These are phyloP conservation scores for Lachnum nothofagi DNA, from an alignment of 2,329 filamentous ascomycete genomes.

Conservation along the genomic window DNA sequence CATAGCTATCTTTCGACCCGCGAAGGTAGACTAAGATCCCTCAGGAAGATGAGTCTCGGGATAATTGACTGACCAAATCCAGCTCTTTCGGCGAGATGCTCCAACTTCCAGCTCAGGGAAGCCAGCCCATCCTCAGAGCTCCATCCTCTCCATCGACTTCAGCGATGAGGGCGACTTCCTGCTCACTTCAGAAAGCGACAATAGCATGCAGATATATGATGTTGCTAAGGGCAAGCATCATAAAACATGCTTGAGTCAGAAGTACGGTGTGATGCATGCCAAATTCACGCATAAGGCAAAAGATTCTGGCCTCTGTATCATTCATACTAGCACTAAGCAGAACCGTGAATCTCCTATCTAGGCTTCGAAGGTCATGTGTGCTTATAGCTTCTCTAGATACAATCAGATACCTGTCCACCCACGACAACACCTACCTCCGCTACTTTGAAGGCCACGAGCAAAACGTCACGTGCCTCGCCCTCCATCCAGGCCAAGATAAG, in stretches of 20 bases:
- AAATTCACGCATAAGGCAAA: slow-evolving; percentile 51
- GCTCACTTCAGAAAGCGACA: slow-evolving; percentile 87
- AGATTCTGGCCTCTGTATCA: slow-evolving; percentile 60
- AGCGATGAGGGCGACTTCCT: slow-evolving; percentile 91
- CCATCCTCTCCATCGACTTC: slow-evolving; percentile 88
- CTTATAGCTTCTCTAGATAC: slow-evolving; percentile 51
- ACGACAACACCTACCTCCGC: slow-evolving; percentile 93
- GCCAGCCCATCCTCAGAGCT: slow-evolving; percentile 38
- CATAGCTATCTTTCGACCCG: slow-evolving; percentile 71
- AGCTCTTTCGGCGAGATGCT: slow-evolving; percentile 57
- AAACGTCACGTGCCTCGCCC: slow-evolving; percentile 73
- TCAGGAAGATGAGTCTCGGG: too few species aligned
- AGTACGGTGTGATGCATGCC: slow-evolving; percentile 91
- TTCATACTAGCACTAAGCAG: slow-evolving; percentile 93
- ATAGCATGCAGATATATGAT: slow-evolving; percentile 93
- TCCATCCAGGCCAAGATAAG: slow-evolving; percentile 81
- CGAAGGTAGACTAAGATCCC: slow-evolving; percentile 55
- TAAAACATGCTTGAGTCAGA: slow-evolving; percentile 88
- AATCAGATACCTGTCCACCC: slow-evolving; percentile 80
- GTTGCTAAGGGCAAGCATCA: slow-evolving; percentile 84
- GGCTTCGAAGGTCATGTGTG: background rate
- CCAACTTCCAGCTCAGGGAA: slow-evolving; percentile 39
- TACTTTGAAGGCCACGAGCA: slow-evolving; percentile 91
- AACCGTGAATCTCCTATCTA: slow-evolving; percentile 55
- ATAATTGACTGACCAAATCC: slow-evolving; percentile 1